These are phyloP conservation scores for Mallotus nudiflorus DNA, from an alignment of 345 rosid genomes.

Conservation along the genomic window DNA sequence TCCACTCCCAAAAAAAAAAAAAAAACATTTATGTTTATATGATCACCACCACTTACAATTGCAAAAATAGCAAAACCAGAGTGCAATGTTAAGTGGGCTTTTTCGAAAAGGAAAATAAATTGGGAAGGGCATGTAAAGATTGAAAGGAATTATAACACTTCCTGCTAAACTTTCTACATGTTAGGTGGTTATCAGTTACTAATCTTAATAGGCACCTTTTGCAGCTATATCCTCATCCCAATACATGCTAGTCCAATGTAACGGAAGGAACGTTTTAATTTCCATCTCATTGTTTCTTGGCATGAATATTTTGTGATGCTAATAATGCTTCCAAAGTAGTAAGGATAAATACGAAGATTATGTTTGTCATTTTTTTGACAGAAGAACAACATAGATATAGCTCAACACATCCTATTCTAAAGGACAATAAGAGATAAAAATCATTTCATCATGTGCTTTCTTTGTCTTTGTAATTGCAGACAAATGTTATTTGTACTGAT, in stretches of 20 bases:
- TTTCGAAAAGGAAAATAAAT: no score
- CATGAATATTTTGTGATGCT: neutral
- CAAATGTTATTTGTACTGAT: neutral
- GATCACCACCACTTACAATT: no score
- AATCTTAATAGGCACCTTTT: neutral
- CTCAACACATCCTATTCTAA: neutral
- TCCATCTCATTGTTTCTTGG: neutral
- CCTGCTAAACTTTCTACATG: no score
- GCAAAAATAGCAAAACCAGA: no score
- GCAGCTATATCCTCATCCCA: neutral
- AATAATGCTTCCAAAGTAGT: constrained; percentile 22
- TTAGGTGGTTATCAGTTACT: neutral
- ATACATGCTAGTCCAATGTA: neutral
- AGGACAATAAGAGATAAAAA: neutral
- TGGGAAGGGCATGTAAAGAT: no score
- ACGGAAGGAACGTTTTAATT: neutral
- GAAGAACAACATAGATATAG: neutral
- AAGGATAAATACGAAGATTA: neutral
- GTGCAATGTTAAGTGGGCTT: no score
- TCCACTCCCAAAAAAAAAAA: no score
- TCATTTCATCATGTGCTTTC: neutral
- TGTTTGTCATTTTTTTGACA: constrained; percentile 4
- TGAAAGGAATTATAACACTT: no score
- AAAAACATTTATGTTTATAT: no score
- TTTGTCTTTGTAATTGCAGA: neutral